Conservation (phyloP, 208 protist genomes). For the Novymonas esmeraldas region DNA sequence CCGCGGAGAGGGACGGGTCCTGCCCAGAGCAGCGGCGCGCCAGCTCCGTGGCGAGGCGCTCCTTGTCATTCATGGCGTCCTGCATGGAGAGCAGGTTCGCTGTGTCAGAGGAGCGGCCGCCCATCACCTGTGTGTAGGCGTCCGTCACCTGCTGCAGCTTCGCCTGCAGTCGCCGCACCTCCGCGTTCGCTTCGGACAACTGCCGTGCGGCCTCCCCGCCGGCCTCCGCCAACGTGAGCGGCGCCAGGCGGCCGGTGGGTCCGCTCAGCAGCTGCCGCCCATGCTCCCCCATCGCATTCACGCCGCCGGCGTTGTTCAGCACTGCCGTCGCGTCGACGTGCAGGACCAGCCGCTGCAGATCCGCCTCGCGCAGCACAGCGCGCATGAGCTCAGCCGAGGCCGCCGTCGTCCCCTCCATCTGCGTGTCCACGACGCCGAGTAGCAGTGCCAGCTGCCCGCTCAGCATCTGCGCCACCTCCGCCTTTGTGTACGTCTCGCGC, state of each 20-base stretch:
- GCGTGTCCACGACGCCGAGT: constrained; percentile 54
- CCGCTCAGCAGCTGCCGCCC: constrained; percentile 60
- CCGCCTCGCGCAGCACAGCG: constrained; percentile 68
- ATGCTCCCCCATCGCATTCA: constrained; percentile 54
- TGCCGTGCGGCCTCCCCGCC: constrained; percentile 57
- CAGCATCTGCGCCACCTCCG: constrained; percentile 53
- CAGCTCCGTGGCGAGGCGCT: constrained; percentile 43
- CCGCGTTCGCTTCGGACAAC: constrained; percentile 70
- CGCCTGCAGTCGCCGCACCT: constrained; percentile 60
- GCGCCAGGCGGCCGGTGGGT: constrained; percentile 57
- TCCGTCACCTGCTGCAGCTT: constrained; percentile 73
- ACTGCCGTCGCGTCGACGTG: constrained; percentile 52
- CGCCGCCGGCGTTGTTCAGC: constrained; percentile 55
- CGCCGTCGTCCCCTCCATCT: constrained; percentile 51
- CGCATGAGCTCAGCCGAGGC: constrained; percentile 63
- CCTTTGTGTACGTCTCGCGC: constrained; percentile 49
- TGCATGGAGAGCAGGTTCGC: constrained; percentile 56
- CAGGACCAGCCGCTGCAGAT: constrained; percentile 60
- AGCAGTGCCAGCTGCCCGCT: constrained; percentile 59
- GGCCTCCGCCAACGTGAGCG: constrained; percentile 61
- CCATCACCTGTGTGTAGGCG: constrained; percentile 64
- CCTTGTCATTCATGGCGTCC: constrained; percentile 50
- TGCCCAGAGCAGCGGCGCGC: constrained; percentile 39
- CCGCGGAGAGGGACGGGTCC: constrained; percentile 38
- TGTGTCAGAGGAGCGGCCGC: constrained; percentile 42